Percentiles rank a stretch among this genome's conserved stretches.
These are phyloP conservation scores for Ichthyophthirius multifiliis DNA, from an alignment of 169 alveolate species.

Conservation along the genomic window DNA sequence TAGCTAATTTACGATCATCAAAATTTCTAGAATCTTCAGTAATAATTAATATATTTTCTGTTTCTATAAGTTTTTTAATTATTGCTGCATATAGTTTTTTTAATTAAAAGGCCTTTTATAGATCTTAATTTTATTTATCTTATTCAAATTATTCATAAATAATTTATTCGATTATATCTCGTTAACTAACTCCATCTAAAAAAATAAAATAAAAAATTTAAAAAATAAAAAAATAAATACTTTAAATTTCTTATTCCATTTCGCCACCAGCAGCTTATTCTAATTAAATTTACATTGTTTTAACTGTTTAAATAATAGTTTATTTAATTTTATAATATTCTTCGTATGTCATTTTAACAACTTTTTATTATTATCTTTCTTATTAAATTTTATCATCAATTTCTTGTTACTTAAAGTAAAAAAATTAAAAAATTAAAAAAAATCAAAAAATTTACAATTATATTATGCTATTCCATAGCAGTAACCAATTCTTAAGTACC, in stretches of 20 bases:
- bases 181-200: conserved; percentile 37
- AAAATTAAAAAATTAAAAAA: not conserved
- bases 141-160: conserved; percentile 43
- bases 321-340: conserved; percentile 32
- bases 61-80: conserved; percentile 32
- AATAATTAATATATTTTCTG: conserved; percentile 44
- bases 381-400: conserved; percentile 12
- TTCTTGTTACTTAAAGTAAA: conserved; percentile 12
- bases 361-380: conserved; percentile 26
- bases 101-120: conserved; percentile 40
- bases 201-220: conserved; percentile 25
- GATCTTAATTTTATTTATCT: conserved; percentile 14
- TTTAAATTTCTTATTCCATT: conserved; percentile 41
- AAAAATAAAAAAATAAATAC: conserved; percentile 21
- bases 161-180: conserved; percentile 48
- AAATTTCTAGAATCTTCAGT: conserved; percentile 36
- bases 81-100: conserved; percentile 38
- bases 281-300: conserved; percentile 13
- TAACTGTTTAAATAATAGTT: not conserved
- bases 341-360: conserved; percentile 32
- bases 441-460: not conserved
- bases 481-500: not conserved
- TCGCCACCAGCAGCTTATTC: conserved; percentile 35
- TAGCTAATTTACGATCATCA: conserved; percentile 31
- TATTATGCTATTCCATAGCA: not conserved